A percentile compares a stretch with the other conserved stretches of the same genome.
phyloP scores from a whole-genome alignment of 2,329 filamentous ascomycete genomes.

The Exophiala mesophila region DNA sequence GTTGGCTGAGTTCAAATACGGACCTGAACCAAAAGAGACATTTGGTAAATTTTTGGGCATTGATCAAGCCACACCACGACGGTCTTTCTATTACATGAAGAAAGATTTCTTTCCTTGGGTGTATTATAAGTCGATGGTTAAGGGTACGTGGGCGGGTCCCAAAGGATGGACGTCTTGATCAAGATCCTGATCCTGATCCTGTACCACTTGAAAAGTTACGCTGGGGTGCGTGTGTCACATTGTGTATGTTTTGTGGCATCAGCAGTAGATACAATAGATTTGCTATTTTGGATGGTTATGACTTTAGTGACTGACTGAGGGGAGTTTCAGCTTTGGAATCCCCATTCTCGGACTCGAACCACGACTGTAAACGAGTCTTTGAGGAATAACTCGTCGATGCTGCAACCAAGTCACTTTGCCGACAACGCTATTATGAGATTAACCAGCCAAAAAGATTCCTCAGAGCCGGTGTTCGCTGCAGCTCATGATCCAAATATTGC shows the following conservation, averaged over 20 bases:
- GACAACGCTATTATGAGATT: constrained; percentile 8
- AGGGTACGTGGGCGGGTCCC: constrained; percentile 58
- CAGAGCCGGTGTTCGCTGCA: constrained; percentile 3
- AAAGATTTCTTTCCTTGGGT: constrained; percentile 66
- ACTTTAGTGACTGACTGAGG: too few species aligned
- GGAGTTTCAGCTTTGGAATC: too few species aligned
- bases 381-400: constrained; percentile 4
- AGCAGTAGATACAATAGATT: too few species aligned
- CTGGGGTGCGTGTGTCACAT: too few species aligned
- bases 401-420: constrained; percentile 11
- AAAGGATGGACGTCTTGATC: too few species aligned
- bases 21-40: constrained; percentile 49
- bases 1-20: constrained; percentile 63
- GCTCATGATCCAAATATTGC: constrained; percentile 1
- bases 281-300: too few species aligned
- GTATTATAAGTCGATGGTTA: constrained; percentile 56
- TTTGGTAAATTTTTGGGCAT: constrained; percentile 52
- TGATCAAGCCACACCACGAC: constrained; percentile 53
- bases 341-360: too few species aligned
- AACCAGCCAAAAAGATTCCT: constrained; percentile 1
- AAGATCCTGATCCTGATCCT: too few species aligned
- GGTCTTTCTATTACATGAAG: constrained; percentile 58
- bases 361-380: constrained; percentile 31
- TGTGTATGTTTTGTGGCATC: too few species aligned
- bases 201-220: too few species aligned